Evolutionary conservation across 805 yeast genomes (phyloP).

Genomic region (Spathaspora girioi): DNA sequence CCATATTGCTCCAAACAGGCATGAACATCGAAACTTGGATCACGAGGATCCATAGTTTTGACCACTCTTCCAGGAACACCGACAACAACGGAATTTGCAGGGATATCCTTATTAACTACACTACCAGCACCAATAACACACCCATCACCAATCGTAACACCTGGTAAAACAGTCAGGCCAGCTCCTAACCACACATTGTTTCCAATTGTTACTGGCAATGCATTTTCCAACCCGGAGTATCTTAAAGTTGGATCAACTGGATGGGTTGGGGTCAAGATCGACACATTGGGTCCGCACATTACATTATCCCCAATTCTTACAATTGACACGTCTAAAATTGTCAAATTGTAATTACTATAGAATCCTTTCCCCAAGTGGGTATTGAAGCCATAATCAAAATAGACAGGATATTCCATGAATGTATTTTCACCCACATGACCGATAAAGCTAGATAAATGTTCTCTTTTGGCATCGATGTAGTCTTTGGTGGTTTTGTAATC

Average conservation of each 20-base stretch:
- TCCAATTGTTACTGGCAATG: constrained; percentile 11
- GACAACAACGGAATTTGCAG: constrained; percentile 48
- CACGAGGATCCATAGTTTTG: constrained; percentile 15
- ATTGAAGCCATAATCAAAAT: constrained; percentile 12
- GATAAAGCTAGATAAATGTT: constrained; percentile 7
- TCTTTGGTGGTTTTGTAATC: constrained; percentile 6
- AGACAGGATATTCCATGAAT: constrained; percentile 11
- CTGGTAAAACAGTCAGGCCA: constrained; percentile 9
- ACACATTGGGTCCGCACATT: constrained; percentile 12
- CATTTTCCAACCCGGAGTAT: constrained; percentile 7
- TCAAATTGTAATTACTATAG: constrained; percentile 10
- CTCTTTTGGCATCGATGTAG: constrained; percentile 7
- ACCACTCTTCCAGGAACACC: constrained; percentile 58
- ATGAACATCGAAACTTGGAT: constrained; percentile 7
- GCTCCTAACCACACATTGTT: constrained; percentile 12
- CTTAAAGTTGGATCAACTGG: constrained; percentile 12
- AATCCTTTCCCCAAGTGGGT: constrained; percentile 11
- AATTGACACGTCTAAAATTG: constrained; percentile 11
- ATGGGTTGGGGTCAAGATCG: constrained; percentile 9
- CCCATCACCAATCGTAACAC: constrained; percentile 23
- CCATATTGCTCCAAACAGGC: constrained; percentile 7
- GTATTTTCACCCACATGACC: constrained; percentile 11
- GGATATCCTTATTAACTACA: constrained; percentile 55
- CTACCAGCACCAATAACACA: constrained; percentile 63
- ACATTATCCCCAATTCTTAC: constrained; percentile 12